Evolutionary conservation across 306 rosid genomes (phyloP).

Genomic region (cucumber (Cucumis sativus)): Cucumber_9930_V3 NC_026656.2:18368001-18368500

Average conservation of each 20-base stretch:
- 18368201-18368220: slow-evolving; percentile 84
- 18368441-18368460: slow-evolving; percentile 49
- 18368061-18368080: slow-evolving; percentile 20
- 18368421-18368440: slow-evolving; percentile 21
- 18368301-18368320: too few relatives aligned
- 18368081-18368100: slow-evolving; percentile 50
- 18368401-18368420: slow-evolving; percentile 60
- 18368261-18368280: slow-evolving; percentile 38
- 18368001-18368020: not conserved
- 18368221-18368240: slow-evolving; percentile 89
- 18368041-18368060: not conserved
- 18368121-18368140: slow-evolving; percentile 53
- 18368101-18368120: slow-evolving; percentile 57
- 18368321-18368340: too few relatives aligned
- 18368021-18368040: not conserved
- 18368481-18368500: slow-evolving; percentile 39
- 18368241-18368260: slow-evolving; percentile 63
- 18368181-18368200: slow-evolving; percentile 79
- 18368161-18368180: slow-evolving; percentile 75
- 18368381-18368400: slow-evolving; percentile 29
- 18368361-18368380: slow-evolving; percentile 55
- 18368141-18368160: slow-evolving; percentile 64
- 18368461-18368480: slow-evolving; percentile 78
- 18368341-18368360: slow-evolving; percentile 42
- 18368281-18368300: not conserved